Evolutionary conservation across 257 asterid genomes (phyloP).

Genomic region (Fraxinus quadrangulata): DNA sequence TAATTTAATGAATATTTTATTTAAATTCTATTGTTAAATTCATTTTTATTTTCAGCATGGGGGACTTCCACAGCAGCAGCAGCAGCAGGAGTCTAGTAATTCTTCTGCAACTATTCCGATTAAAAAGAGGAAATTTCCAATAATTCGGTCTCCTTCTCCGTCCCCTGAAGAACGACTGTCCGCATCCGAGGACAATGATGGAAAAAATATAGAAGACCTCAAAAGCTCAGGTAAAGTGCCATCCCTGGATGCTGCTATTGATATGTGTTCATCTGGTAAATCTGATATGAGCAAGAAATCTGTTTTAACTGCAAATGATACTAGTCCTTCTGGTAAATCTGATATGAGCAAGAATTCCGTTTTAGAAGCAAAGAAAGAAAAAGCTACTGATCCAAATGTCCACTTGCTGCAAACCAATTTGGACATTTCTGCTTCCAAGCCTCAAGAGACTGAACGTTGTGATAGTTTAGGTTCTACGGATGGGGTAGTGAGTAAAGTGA

Average conservation of each 20-base stretch:
- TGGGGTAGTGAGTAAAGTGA: slow-evolving; percentile 29
- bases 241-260: slow-evolving; percentile 1
- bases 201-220: slow-evolving; percentile 37
- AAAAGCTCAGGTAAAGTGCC: slow-evolving; percentile 29
- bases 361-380: slow-evolving; percentile 38
- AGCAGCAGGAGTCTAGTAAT: slow-evolving; percentile 43
- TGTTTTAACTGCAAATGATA: slow-evolving; percentile 23
- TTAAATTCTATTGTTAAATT: slow-evolving; percentile 18
- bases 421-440: slow-evolving; percentile 29
- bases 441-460: slow-evolving; percentile 28
- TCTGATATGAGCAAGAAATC: slow-evolving; percentile 40
- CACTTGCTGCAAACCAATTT: slow-evolving; percentile 19
- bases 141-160: slow-evolving; percentile 52
- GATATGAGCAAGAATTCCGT: slow-evolving; percentile 40
- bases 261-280: background rate
- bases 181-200: slow-evolving; percentile 26
- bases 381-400: slow-evolving; percentile 9
- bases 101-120: slow-evolving; percentile 66
- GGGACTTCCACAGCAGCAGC: slow-evolving; percentile 37
- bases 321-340: slow-evolving; percentile 24
- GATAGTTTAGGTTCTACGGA: slow-evolving; percentile 30
- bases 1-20: slow-evolving; percentile 1
- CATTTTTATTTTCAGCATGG: slow-evolving; percentile 50
- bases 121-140: slow-evolving; percentile 73
- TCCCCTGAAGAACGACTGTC: slow-evolving; percentile 42